phyloP scores from a whole-genome alignment of 2,329 filamentous ascomycete species.

The Penicillium sp. region DNA sequence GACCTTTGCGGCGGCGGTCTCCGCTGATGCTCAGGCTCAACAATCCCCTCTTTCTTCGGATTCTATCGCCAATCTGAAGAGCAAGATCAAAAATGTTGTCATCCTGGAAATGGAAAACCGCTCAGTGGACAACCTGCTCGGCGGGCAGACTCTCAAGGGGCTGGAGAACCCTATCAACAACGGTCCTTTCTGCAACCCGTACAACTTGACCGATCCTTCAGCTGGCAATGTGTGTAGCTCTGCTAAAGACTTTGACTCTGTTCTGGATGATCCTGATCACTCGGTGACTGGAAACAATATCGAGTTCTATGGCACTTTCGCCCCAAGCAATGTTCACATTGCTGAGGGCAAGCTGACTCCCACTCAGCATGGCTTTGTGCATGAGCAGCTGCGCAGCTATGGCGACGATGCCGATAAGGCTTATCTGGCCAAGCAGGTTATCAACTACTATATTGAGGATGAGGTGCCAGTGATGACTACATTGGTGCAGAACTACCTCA shows the following conservation, averaged over 20 bases:
- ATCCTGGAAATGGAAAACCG: slow-evolving; percentile 45
- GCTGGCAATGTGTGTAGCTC: slow-evolving; percentile 32
- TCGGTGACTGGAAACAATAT: slow-evolving; percentile 45
- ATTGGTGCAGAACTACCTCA: slow-evolving; percentile 43
- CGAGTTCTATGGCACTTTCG: slow-evolving; percentile 45
- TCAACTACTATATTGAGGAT: slow-evolving; percentile 47
- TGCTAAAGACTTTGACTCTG: slow-evolving; percentile 42
- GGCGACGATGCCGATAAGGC: slow-evolving; percentile 30
- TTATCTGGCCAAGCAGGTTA: slow-evolving; percentile 39
- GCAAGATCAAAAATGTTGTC: slow-evolving; percentile 40
- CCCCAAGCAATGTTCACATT: slow-evolving; percentile 40
- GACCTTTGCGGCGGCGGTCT: slow-evolving; percentile 23
- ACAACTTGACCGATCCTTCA: slow-evolving; percentile 34
- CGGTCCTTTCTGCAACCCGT: slow-evolving; percentile 45
- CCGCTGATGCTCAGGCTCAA: slow-evolving; percentile 11
- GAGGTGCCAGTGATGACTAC: slow-evolving; percentile 44
- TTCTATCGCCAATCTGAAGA: slow-evolving; percentile 31
- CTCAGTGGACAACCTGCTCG: slow-evolving; percentile 47
- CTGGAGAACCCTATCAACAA: slow-evolving; percentile 45
- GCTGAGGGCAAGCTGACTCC: slow-evolving; percentile 31
- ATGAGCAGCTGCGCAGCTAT: slow-evolving; percentile 42
- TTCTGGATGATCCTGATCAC: slow-evolving; percentile 45
- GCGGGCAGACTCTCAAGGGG: slow-evolving; percentile 40
- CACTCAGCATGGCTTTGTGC: slow-evolving; percentile 41
- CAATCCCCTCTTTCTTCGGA: slow-evolving; percentile 7